These are phyloP conservation scores for Boletus subcaerulescens DNA, from an alignment of 768 basidiomycete genomes.

Conservation along the genomic window DNA sequence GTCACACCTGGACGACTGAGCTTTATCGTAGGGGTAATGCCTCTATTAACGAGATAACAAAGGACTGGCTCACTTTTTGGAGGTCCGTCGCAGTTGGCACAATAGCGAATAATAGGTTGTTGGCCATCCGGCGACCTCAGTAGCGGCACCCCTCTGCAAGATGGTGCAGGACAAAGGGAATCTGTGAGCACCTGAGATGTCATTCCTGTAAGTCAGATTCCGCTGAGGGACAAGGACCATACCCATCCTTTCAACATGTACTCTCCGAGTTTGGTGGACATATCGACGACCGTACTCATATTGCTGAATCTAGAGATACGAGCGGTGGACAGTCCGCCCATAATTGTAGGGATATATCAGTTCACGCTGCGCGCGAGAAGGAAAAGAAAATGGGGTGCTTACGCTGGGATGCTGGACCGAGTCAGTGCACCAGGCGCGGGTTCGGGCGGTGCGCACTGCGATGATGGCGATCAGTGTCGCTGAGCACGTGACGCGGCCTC, in stretches of 20 bases:
- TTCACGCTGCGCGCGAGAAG: no score
- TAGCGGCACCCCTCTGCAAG: conserved; percentile 62
- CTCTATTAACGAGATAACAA: neutral
- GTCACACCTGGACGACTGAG: conserved; percentile 7
- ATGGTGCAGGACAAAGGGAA: conserved; percentile 50
- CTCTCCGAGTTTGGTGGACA: conserved; percentile 62
- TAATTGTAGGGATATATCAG: no score
- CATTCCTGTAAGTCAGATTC: conserved; percentile 6
- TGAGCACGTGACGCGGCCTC: conserved; percentile 23
- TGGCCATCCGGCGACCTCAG: conserved; percentile 62
- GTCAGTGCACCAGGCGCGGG: neutral
- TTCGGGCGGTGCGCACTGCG: neutral
- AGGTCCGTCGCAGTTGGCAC: conserved; percentile 59
- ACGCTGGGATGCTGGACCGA: no score
- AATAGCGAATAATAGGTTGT: conserved; percentile 48
- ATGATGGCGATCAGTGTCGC: neutral
- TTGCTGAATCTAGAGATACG: neutral
- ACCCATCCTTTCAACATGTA: conserved; percentile 82
- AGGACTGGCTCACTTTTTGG: conserved; percentile 30
- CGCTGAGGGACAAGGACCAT: neutral
- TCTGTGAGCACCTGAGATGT: conserved; percentile 59
- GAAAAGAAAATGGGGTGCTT: no score
- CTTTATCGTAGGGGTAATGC: conserved; percentile 10
- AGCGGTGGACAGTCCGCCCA: no score
- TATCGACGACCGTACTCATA: conserved; percentile 54